Base-by-base conservation (phyloP, 257 asterid species). In the Coffea canephora region DNA sequence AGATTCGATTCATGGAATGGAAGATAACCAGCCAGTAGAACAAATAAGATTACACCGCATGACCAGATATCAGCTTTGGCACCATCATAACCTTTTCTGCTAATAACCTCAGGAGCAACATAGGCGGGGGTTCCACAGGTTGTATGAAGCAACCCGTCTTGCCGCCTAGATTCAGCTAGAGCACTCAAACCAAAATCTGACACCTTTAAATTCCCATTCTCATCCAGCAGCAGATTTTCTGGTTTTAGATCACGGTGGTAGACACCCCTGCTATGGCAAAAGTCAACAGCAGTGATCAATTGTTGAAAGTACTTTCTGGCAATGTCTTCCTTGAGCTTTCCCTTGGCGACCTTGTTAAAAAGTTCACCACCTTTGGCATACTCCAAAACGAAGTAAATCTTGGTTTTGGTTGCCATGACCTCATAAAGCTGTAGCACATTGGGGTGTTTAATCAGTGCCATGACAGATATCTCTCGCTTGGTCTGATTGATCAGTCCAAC, bases 331-430 rank as follows among this genome's bases (percentile, higher is more conserved):
- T 84, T 88, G 27, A 93, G 90, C 82, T 82, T 90, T 72, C 98
- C 94, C 85, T 87, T 90, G 21, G 88, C 76, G 39, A 93, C 87
- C 84, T 89, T 91, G 77, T 87, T 84, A 76, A 93, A 91, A 74
- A 93, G 94, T 87, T 93, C 97, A 0, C 98, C 98, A 3, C 98
- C 97, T 88, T 91, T 93, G 52, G 89, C 94, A 25, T 87, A 90
- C 75, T 91, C 98, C 91, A 91, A 86, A 64, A 88, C 93, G 21
- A 85, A 88, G 87, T 88, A 91, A 74, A 93, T 90, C 86, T 89
- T 93, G 1, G 91, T 82, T 76, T 93, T 93, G 71, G 97, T 89
- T 49, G 96, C 98, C 93, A 93, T 86, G 6, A 93, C 97, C 83
- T 93, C 96, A 8, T 88, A 86, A 8, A 93, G 90, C 75, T 87